Percentiles rank a stretch among this genome's conserved stretches.
These are phyloP conservation scores for Lactarius indigo DNA, from an alignment of 768 basidiomycete species.

Conservation along the genomic window DNA sequence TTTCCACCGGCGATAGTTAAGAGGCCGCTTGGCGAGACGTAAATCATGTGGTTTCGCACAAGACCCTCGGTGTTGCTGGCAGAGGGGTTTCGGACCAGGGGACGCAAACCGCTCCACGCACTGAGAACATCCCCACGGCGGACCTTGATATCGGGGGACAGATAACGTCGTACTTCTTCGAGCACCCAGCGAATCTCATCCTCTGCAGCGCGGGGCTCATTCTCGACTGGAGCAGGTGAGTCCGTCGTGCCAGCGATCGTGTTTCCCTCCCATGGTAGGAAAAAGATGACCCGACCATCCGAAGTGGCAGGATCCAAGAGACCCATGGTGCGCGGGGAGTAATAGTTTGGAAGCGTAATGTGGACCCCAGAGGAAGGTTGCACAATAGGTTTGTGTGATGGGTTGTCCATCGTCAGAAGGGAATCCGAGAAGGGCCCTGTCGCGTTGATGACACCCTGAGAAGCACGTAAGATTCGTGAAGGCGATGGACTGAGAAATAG, in stretches of 20 bases:
- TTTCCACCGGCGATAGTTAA: slow-evolving; percentile 96
- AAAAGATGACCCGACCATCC: slow-evolving; percentile 97
- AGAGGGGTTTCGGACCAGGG: slow-evolving; percentile 79
- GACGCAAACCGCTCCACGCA: slow-evolving; percentile 91
- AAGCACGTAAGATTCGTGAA: slow-evolving; percentile 2
- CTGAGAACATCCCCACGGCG: slow-evolving; percentile 91
- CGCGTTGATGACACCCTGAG: slow-evolving; percentile 88
- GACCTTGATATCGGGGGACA: slow-evolving; percentile 90
- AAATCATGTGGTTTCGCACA: slow-evolving; percentile 91
- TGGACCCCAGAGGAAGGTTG: slow-evolving; percentile 92
- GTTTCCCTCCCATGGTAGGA: slow-evolving; percentile 98
- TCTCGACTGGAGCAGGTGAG: slow-evolving; percentile 64
- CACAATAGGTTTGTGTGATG: slow-evolving; percentile 78
- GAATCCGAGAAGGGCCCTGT: slow-evolving; percentile 93
- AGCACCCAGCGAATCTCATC: slow-evolving; percentile 97
- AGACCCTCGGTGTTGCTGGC: slow-evolving; percentile 78
- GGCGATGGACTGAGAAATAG: background rate
- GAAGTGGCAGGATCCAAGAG: slow-evolving; percentile 92
- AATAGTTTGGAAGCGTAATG: slow-evolving; percentile 96
- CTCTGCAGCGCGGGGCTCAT: slow-evolving; percentile 79
- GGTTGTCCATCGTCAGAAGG: slow-evolving; percentile 77
- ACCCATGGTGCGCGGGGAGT: slow-evolving; percentile 92
- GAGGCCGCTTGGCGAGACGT: slow-evolving; percentile 74
- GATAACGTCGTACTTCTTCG: slow-evolving; percentile 86
- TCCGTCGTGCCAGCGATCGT: slow-evolving; percentile 98